These are phyloP conservation scores for Eutrema heterophyllum DNA, from an alignment of 345 rosid genomes.

Conservation along the genomic window DNA sequence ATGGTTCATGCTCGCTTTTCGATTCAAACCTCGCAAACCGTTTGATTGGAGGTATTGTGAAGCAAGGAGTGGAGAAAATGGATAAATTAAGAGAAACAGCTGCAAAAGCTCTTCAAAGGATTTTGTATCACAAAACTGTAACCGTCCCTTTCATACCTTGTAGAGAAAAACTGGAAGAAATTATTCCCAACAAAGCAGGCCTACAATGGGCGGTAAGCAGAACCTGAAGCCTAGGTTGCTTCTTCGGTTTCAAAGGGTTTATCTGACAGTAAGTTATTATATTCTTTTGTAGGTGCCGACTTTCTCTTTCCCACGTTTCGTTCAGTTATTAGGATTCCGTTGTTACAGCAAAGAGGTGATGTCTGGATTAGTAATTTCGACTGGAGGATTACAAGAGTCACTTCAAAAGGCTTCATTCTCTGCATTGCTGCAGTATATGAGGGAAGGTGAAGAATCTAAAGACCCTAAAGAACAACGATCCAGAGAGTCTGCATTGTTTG, in stretches of 20 bases:
- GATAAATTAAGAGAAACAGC: constrained; percentile 92
- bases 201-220: constrained; percentile 75
- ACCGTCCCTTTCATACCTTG: constrained; percentile 59
- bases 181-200: constrained; percentile 48
- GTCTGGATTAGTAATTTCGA: constrained; percentile 82
- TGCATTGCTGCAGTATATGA: constrained; percentile 67
- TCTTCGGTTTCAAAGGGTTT: constrained; percentile 1
- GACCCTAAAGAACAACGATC: constrained; percentile 36
- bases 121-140: constrained; percentile 49
- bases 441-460: constrained; percentile 32
- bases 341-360: constrained; percentile 65
- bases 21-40: constrained; percentile 58
- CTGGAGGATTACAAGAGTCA: constrained; percentile 92
- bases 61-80: constrained; percentile 96
- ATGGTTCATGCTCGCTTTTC: constrained; percentile 34
- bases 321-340: constrained; percentile 53
- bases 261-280: background rate
- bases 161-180: constrained; percentile 67
- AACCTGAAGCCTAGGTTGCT: background rate
- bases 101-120: constrained; percentile 71
- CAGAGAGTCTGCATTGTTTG: constrained; percentile 45
- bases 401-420: constrained; percentile 61
- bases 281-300: constrained; percentile 67
- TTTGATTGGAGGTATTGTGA: constrained; percentile 56
- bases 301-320: constrained; percentile 75